phyloP scores from a whole-genome alignment of 805 yeast genomes.

The Myxozyma neotropica region DNA sequence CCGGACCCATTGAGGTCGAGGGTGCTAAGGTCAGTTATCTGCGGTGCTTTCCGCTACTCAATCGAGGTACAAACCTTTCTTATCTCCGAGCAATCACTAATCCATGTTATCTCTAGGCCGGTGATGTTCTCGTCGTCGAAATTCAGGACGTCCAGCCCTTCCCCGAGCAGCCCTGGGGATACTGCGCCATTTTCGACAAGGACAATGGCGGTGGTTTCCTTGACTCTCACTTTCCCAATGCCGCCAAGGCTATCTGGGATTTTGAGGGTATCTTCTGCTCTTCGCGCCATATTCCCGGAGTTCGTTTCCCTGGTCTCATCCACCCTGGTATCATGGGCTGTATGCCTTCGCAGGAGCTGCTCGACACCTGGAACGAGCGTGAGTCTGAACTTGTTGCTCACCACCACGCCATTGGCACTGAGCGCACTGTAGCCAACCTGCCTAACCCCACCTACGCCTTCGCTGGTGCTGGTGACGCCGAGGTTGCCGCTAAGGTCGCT shows the following conservation, averaged over 20 bases:
- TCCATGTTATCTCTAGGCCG: slow-evolving; percentile 38
- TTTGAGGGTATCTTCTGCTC: slow-evolving; percentile 55
- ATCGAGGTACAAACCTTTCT: too few relatives aligned
- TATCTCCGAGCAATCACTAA: not conserved
- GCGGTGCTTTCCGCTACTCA: too few relatives aligned
- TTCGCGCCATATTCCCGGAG: slow-evolving; percentile 55
- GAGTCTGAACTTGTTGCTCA: slow-evolving; percentile 45
- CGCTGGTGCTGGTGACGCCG: slow-evolving; percentile 44
- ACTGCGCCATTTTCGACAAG: slow-evolving; percentile 53
- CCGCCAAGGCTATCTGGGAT: slow-evolving; percentile 56
- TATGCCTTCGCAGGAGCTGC: slow-evolving; percentile 50
- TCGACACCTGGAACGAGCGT: slow-evolving; percentile 51
- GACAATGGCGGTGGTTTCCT: slow-evolving; percentile 55
- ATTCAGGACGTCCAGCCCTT: slow-evolving; percentile 57
- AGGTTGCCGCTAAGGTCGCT: slow-evolving; percentile 41
- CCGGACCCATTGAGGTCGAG: slow-evolving; percentile 53
- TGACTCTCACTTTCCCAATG: slow-evolving; percentile 53
- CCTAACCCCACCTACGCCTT: slow-evolving; percentile 47
- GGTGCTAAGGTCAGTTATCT: slow-evolving; percentile 43
- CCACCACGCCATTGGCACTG: slow-evolving; percentile 34
- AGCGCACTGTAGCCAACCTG: slow-evolving; percentile 48
- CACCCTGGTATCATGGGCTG: slow-evolving; percentile 58
- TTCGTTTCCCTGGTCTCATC: slow-evolving; percentile 52
- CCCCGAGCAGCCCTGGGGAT: slow-evolving; percentile 58
- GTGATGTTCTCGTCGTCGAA: slow-evolving; percentile 53